A percentile compares a stretch with the other conserved stretches of the same genome.
These are phyloP conservation scores for Galeopsis tetrahit DNA, from an alignment of 257 asterid species.

Conservation along the genomic window DNA sequence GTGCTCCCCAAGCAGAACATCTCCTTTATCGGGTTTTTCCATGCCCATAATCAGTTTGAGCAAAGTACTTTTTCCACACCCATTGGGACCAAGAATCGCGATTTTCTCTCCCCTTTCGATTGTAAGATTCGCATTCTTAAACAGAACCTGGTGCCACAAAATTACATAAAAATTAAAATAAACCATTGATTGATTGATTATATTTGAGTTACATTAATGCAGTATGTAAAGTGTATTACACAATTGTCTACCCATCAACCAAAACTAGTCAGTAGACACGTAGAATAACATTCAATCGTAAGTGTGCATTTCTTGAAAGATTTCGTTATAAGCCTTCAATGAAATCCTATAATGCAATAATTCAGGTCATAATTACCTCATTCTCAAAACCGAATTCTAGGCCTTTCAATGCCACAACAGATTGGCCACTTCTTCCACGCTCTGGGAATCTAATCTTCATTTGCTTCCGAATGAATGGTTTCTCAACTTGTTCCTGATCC, in stretches of 20 bases:
- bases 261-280: background rate
- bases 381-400: conserved; percentile 77
- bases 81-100: conserved; percentile 98
- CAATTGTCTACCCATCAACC: background rate
- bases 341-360: background rate
- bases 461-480: conserved; percentile 97
- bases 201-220: too few relatives aligned
- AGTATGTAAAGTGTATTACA: too few relatives aligned
- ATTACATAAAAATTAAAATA: background rate
- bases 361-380: conserved; percentile 55
- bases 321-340: background rate
- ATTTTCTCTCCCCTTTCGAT: conserved; percentile 92
- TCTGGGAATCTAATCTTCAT: conserved; percentile 98
- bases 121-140: conserved; percentile 79
- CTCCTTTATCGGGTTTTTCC: conserved; percentile 71
- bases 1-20: conserved; percentile 86
- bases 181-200: too few relatives aligned
- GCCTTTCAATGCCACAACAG: conserved; percentile 68
- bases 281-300: background rate
- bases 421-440: conserved; percentile 92
- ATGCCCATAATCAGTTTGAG: conserved; percentile 93
- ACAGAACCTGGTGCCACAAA: conserved; percentile 61
- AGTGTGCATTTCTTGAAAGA: background rate
- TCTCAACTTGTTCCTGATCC: conserved; percentile 90
- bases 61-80: conserved; percentile 96